Conservation (phyloP, 108 stramenopile genomes). For the Skeletonema potamos region DNA sequence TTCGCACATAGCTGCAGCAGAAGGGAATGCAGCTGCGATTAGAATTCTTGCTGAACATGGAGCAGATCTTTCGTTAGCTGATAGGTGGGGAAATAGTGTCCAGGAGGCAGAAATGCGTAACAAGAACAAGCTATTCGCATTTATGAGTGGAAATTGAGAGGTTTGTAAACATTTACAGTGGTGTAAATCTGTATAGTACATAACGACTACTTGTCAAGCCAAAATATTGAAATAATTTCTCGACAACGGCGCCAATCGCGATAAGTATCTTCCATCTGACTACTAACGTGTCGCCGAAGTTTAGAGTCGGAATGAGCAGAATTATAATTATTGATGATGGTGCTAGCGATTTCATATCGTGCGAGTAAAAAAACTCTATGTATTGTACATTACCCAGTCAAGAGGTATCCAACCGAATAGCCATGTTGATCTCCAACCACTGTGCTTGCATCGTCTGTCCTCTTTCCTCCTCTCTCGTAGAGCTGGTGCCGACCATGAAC, state of each 20-base stretch:
- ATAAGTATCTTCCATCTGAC: too few relatives aligned
- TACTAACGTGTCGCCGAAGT: too few relatives aligned
- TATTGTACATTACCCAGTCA: too few relatives aligned
- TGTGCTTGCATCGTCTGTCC: neutral
- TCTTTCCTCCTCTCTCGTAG: neutral
- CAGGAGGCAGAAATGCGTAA: neutral
- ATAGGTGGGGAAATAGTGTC: constrained; percentile 55
- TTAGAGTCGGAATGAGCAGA: too few relatives aligned
- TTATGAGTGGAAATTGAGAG: neutral
- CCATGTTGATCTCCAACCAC: neutral
- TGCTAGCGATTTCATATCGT: too few relatives aligned
- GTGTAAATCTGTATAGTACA: too few relatives aligned
- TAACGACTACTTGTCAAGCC: too few relatives aligned
- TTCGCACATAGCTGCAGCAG: constrained; percentile 56
- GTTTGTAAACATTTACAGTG: too few relatives aligned
- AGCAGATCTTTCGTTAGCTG: constrained; percentile 48
- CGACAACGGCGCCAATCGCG: too few relatives aligned
- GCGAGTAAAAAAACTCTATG: too few relatives aligned
- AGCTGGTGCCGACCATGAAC: neutral
- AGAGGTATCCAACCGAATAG: neutral
- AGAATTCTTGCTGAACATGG: constrained; percentile 48
- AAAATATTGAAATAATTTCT: too few relatives aligned
- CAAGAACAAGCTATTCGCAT: neutral
- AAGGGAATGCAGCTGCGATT: constrained; percentile 53
- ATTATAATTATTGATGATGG: too few relatives aligned